Evolutionary conservation across 108 stramenopile genomes (phyloP).

Genomic region (Discostella stelligeroides): DNA sequence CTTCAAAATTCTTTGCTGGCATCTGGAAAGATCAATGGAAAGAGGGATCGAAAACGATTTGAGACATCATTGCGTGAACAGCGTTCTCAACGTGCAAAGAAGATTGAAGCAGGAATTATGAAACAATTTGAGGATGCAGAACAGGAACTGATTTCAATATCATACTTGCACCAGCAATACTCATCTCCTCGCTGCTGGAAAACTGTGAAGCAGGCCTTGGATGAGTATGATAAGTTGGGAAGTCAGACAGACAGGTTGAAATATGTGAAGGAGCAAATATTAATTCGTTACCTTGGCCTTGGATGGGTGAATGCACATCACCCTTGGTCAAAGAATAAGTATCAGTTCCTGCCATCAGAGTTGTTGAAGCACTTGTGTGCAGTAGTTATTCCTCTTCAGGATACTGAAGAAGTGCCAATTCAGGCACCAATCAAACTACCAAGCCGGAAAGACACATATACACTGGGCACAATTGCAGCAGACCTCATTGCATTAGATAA

Average conservation of each 20-base stretch:
- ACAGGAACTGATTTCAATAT: constrained; percentile 5
- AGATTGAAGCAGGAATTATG: background rate
- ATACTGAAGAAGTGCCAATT: background rate
- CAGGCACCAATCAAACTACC: background rate
- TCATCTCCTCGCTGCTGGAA: constrained; percentile 11
- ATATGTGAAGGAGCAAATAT: constrained; percentile 5
- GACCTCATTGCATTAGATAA: background rate
- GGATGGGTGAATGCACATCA: constrained; percentile 7
- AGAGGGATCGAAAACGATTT: background rate
- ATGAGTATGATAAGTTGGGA: background rate
- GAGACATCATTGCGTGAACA: background rate
- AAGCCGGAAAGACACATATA: background rate
- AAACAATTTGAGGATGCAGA: background rate
- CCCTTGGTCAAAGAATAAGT: constrained; percentile 1
- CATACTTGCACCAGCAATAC: constrained; percentile 13
- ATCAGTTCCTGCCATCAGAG: background rate
- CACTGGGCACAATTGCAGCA: background rate
- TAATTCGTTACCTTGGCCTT: constrained; percentile 3
- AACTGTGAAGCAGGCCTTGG: constrained; percentile 5
- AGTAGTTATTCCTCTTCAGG: constrained; percentile 1
- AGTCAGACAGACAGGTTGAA: constrained; percentile 7
- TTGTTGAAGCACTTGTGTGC: background rate
- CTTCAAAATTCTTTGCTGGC: background rate
- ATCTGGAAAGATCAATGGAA: background rate
- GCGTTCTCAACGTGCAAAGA: background rate